A percentile compares a stretch with the other conserved stretches of the same genome.
phyloP scores from a whole-genome alignment of 2,329 filamentous ascomycete genomes.

The Fusarium cyanostomum region DNA sequence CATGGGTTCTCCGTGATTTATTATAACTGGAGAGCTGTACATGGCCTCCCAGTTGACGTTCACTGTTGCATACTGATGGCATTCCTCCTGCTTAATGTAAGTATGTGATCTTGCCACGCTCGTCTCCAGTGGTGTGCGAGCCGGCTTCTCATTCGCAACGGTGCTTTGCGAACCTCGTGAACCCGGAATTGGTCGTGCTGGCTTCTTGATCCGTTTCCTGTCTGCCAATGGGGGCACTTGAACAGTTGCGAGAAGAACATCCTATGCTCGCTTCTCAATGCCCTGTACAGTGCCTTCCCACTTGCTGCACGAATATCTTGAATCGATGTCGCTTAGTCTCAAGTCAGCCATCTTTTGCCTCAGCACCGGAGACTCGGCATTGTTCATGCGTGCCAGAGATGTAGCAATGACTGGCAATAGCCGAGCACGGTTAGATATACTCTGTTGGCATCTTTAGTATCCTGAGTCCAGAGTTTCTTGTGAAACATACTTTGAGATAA shows the following conservation, averaged over 20 bases:
- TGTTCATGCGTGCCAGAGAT: conserved; percentile 46
- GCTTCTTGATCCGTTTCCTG: neutral
- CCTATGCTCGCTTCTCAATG: conserved; percentile 38
- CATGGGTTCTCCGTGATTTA: neutral
- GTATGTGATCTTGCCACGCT: neutral
- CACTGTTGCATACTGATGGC: conserved; percentile 1
- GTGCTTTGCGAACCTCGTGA: neutral
- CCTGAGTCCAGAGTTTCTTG: no score
- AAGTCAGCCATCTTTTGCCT: conserved; percentile 42
- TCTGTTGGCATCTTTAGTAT: conserved; percentile 33
- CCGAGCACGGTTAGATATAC: conserved; percentile 39
- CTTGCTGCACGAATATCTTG: neutral
- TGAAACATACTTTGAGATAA: conserved; percentile 47
- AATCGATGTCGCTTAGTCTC: neutral
- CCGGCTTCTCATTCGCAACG: neutral
- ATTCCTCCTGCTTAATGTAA: neutral
- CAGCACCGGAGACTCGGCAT: conserved; percentile 48
- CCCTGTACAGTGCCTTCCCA: neutral
- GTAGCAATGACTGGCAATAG: conserved; percentile 44
- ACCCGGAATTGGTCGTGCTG: neutral
- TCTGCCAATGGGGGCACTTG: conserved; percentile 18
- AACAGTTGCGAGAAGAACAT: conserved; percentile 35
- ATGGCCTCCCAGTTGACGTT: conserved; percentile 22
- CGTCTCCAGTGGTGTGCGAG: neutral
- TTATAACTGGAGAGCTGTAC: neutral